Percentiles rank a stretch among this genome's conserved stretches.
These are phyloP conservation scores for Schoenoplectus triqueter DNA, from an alignment of 202 grass and related monocot genomes.

Conservation along the genomic window DNA sequence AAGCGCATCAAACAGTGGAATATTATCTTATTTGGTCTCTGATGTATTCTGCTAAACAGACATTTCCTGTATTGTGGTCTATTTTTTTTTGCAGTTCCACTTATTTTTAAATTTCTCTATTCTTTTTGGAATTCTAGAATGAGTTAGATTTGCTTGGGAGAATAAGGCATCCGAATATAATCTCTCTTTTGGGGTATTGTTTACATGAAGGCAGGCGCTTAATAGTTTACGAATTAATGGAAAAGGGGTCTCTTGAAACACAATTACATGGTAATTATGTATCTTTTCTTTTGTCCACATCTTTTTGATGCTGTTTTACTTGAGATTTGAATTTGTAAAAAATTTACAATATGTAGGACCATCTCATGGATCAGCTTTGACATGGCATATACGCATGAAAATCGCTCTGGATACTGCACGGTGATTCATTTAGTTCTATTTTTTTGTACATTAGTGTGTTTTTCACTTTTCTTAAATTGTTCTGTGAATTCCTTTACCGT, in stretches of 20 bases:
- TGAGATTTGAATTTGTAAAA: conserved; percentile 42
- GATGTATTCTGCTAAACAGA: background rate
- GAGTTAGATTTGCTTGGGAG: conserved; percentile 82
- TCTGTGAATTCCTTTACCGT: background rate
- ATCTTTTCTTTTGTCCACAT: conserved; percentile 46
- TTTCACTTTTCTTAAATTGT: background rate
- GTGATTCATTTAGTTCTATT: conserved; percentile 50
- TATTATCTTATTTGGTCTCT: background rate
- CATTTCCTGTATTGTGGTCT: background rate
- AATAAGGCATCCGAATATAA: conserved; percentile 87
- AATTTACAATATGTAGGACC: conserved; percentile 56
- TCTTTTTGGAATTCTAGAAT: conserved; percentile 57
- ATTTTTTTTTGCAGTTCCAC: background rate
- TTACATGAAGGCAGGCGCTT: conserved; percentile 64
- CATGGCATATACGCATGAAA: conserved; percentile 93
- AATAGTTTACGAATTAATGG: conserved; percentile 90
- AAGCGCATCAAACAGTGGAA: background rate
- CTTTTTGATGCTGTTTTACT: conserved; percentile 45
- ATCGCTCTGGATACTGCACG: conserved; percentile 95
- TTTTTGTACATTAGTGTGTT: conserved; percentile 3
- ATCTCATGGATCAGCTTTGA: conserved; percentile 82
- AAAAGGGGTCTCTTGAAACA: conserved; percentile 74
- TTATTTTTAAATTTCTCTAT: conserved; percentile 15
- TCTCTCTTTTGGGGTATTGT: conserved; percentile 84
- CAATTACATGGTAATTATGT: conserved; percentile 81